phyloP scores from a whole-genome alignment of 2,329 filamentous ascomycete species.

The Aspergillus hiratsukae region DNA sequence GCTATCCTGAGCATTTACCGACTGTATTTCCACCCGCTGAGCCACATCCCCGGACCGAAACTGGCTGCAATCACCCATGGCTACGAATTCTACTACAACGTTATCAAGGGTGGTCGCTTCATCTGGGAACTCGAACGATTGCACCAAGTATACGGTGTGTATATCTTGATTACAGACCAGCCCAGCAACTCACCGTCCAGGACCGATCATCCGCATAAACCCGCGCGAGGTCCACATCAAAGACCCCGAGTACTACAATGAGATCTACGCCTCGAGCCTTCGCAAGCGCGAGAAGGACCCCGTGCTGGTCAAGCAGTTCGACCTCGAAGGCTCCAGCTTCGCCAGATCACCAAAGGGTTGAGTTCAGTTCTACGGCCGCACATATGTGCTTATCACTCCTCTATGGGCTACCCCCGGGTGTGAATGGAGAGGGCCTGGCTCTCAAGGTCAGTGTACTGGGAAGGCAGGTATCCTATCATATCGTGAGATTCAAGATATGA shows the following conservation, averaged over 20 bases:
- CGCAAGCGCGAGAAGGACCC: conserved; percentile 25
- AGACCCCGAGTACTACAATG: conserved; percentile 31
- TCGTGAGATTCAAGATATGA: too few species aligned
- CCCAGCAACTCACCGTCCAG: conserved; percentile 7
- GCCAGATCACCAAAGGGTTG: too few species aligned
- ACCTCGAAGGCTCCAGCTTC: conserved; percentile 9
- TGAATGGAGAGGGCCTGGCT: too few species aligned
- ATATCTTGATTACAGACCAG: not conserved
- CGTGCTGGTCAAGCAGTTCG: conserved; percentile 12
- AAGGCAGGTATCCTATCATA: too few species aligned
- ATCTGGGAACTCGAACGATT: conserved; percentile 31
- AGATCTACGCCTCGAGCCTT: conserved; percentile 26
- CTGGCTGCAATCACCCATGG: conserved; percentile 28
- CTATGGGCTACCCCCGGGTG: too few species aligned
- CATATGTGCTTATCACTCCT: too few species aligned
- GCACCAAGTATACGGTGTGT: conserved; percentile 32
- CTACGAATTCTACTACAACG: conserved; percentile 35
- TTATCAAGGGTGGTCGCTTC: conserved; percentile 29
- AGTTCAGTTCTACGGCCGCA: too few species aligned
- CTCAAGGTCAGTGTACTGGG: too few species aligned
- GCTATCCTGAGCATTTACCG: conserved; percentile 18
- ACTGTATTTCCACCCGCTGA: conserved; percentile 32
- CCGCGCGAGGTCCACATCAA: conserved; percentile 32
- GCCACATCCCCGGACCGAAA: conserved; percentile 27
- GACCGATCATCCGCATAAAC: conserved; percentile 32